Evolutionary conservation across 352 stramenopile genomes (phyloP).

Genomic region (Phytophthora kernoviae): DNA sequence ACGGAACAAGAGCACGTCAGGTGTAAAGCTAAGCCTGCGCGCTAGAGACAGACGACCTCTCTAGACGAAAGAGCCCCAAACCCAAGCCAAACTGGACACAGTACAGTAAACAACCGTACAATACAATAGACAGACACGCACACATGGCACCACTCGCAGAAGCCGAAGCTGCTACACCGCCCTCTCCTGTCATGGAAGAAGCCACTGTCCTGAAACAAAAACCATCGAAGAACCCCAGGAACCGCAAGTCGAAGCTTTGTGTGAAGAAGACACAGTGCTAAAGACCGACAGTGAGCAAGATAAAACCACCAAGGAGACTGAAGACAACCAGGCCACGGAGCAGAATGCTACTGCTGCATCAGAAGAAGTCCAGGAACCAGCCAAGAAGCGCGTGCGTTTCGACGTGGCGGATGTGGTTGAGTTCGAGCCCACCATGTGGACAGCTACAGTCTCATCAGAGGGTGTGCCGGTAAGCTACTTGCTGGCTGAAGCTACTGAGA

Average conservation of each 20-base stretch:
- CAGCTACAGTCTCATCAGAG: constrained; percentile 76
- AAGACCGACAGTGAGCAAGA: not conserved
- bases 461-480: constrained; percentile 64
- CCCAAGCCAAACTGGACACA: constrained; percentile 23
- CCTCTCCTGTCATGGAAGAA: constrained; percentile 7
- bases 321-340: constrained; percentile 10
- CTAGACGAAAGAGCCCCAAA: not conserved
- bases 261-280: constrained; percentile 23
- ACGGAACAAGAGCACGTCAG: constrained; percentile 3
- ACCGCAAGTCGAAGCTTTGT: constrained; percentile 24
- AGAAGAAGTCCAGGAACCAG: constrained; percentile 10
- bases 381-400: constrained; percentile 61
- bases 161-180: constrained; percentile 11
- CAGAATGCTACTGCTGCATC: constrained; percentile 1
- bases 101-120: constrained; percentile 28
- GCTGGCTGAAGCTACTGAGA: not conserved
- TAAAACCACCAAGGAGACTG: constrained; percentile 4
- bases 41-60: constrained; percentile 21
- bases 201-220: constrained; percentile 28
- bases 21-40: not conserved
- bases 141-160: constrained; percentile 39
- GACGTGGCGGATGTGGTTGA: constrained; percentile 70
- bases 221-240: constrained; percentile 22
- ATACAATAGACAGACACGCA: constrained; percentile 2
- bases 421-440: constrained; percentile 86